Conservation (phyloP, 495 filamentous ascomycete species). For the Penicillium macrosclerotiorum region DNA sequence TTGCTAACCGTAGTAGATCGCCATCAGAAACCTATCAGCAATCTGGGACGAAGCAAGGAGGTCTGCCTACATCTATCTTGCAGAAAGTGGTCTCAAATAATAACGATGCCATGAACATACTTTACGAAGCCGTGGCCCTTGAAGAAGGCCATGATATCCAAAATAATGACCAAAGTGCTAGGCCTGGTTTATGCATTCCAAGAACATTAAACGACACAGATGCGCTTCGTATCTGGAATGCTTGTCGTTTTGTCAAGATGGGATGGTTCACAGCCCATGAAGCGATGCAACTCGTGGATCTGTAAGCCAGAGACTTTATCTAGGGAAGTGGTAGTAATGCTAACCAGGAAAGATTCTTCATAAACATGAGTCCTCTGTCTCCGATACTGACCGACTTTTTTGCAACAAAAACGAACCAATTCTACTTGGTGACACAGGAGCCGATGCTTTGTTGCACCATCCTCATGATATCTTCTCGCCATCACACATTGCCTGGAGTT, state of each 20-base stretch:
- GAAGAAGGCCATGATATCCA: background rate
- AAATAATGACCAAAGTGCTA: background rate
- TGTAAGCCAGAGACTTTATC: slow-evolving; percentile 5
- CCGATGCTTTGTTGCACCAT: slow-evolving; percentile 42
- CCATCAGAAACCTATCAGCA: background rate
- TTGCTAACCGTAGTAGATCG: background rate
- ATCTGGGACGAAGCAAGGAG: slow-evolving; percentile 1
- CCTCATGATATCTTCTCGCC: slow-evolving; percentile 39
- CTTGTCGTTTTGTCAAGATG: slow-evolving; percentile 41
- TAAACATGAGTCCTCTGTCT: slow-evolving; percentile 33
- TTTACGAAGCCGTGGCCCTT: slow-evolving; percentile 34
- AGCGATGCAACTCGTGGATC: slow-evolving; percentile 27
- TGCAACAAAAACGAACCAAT: slow-evolving; percentile 31
- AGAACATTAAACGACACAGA: slow-evolving; percentile 12
- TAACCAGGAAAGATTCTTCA: slow-evolving; percentile 27
- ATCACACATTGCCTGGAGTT: slow-evolving; percentile 33
- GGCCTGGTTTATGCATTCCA: background rate
- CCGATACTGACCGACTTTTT: slow-evolving; percentile 41
- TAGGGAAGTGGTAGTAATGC: background rate
- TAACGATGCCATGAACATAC: slow-evolving; percentile 35
- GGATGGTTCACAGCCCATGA: slow-evolving; percentile 43
- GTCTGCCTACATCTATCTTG: slow-evolving; percentile 16
- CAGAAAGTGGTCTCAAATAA: slow-evolving; percentile 26
- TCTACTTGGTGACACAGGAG: slow-evolving; percentile 34
- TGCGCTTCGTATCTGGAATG: slow-evolving; percentile 33